A percentile compares a stretch with the other conserved stretches of the same genome.
Evolutionary conservation across 805 yeast species (phyloP).

Genomic region (Candida ortonii): DNA sequence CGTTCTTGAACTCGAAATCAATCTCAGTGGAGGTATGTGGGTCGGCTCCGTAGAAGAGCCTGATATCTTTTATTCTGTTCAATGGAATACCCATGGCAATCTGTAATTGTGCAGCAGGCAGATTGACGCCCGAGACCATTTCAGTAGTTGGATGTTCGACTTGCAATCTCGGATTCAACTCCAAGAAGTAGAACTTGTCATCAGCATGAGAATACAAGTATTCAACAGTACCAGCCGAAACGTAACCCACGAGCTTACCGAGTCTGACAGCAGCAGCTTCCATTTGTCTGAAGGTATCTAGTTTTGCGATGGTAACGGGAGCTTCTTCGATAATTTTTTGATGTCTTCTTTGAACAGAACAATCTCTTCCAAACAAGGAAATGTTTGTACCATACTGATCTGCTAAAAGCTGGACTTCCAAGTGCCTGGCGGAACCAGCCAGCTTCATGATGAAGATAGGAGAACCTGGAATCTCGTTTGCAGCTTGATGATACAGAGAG

Average conservation of each 20-base stretch:
- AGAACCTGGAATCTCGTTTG: constrained; percentile 97
- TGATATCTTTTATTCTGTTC: constrained; percentile 90
- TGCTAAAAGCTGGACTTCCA: constrained; percentile 96
- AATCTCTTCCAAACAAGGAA: constrained; percentile 96
- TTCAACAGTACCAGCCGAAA: constrained; percentile 98
- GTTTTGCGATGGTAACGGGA: constrained; percentile 92
- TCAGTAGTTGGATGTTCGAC: constrained; percentile 99
- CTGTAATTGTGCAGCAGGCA: constrained; percentile 98
- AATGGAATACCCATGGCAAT: constrained; percentile 99
- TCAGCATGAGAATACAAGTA: constrained; percentile 92
- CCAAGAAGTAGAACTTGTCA: constrained; percentile 93
- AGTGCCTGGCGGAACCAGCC: constrained; percentile 96
- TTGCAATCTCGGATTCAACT: constrained; percentile 96
- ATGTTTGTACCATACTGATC: constrained; percentile 98
- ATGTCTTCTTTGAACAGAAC: constrained; percentile 99
- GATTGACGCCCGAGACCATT: constrained; percentile 97
- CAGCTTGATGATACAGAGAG: constrained; percentile 84
- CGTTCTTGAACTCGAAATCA: constrained; percentile 82
- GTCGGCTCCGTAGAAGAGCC: constrained; percentile 91
- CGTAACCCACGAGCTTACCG: constrained; percentile 96
- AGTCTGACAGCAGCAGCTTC: constrained; percentile 96
- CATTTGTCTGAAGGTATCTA: constrained; percentile 84
- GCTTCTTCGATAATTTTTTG: constrained; percentile 99
- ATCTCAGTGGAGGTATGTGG: constrained; percentile 89
- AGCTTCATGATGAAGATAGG: constrained; percentile 97